A percentile compares a stretch with the other conserved stretches of the same genome.
Conservation (phyloP, 1,284 basidiomycete species). For the Trichosporon ovoides region DNA sequence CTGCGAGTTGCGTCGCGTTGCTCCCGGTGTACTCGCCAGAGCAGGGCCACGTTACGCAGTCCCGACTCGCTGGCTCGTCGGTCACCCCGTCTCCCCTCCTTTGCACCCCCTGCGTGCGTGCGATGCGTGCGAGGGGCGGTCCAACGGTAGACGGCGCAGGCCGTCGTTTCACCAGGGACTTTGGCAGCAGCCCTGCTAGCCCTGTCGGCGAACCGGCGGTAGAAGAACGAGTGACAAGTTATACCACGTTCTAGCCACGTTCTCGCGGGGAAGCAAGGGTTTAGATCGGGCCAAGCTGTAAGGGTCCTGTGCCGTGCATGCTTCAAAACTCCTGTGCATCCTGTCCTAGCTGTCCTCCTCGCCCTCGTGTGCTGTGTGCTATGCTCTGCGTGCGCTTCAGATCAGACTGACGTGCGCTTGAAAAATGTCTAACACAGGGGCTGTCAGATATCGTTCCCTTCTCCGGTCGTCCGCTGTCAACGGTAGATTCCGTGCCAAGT, state of each 20-base stretch:
- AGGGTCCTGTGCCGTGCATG: background rate
- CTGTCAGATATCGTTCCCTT: too few species aligned
- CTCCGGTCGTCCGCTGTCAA: too few species aligned
- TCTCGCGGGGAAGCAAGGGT: background rate
- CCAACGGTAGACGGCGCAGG: background rate
- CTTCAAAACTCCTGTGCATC: background rate
- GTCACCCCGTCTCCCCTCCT: background rate
- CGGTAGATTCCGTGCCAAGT: too few species aligned
- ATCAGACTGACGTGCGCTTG: too few species aligned
- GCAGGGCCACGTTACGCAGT: background rate
- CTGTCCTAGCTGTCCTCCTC: too few species aligned
- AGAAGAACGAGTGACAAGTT: background rate
- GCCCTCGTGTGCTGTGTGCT: too few species aligned
- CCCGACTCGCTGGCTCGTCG: background rate
- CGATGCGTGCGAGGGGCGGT: background rate
- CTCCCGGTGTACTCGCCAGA: too few species aligned
- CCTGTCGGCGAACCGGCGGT: background rate
- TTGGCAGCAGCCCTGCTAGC: background rate
- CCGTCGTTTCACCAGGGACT: background rate
- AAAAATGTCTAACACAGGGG: too few species aligned
- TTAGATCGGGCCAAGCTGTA: background rate
- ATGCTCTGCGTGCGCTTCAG: too few species aligned
- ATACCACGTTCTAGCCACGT: slow-evolving; percentile 1
- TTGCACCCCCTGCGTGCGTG: background rate
- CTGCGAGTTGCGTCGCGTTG: too few species aligned